Evolutionary conservation across 2,329 filamentous ascomycete species (phyloP).

Genomic region (Colletotrichum truncatum): DNA sequence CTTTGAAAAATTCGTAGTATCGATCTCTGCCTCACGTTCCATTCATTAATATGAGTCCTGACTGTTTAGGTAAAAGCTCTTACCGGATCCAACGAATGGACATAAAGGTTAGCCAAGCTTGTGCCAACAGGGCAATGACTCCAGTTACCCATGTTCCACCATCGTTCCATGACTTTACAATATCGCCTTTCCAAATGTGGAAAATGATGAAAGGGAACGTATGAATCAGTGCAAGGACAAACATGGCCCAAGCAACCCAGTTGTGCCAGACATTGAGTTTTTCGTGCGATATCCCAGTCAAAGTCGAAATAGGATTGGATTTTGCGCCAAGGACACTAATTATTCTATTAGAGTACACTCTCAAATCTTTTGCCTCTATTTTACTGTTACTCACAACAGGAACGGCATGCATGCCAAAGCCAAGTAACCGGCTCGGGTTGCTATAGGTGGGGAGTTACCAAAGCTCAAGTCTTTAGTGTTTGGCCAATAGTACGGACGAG

Average conservation of each 20-base stretch:
- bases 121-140: conserved; percentile 60
- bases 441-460: conserved; percentile 62
- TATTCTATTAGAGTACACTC: accelerated
- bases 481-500: conserved; percentile 66
- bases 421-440: conserved; percentile 62
- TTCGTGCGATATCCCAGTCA: conserved; percentile 66
- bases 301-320: conserved; percentile 61
- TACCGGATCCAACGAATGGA: conserved; percentile 61
- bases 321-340: conserved; percentile 59
- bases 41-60: background rate
- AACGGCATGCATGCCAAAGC: conserved; percentile 61
- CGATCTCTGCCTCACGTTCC: conserved; percentile 48
- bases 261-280: conserved; percentile 65
- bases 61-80: conserved; percentile 5
- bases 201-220: conserved; percentile 69
- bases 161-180: conserved; percentile 54
- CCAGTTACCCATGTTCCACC: conserved; percentile 64
- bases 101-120: conserved; percentile 62
- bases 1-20: conserved; percentile 70
- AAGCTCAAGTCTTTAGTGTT: conserved; percentile 48
- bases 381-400: conserved; percentile 45
- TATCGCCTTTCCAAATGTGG: conserved; percentile 56
- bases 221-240: conserved; percentile 64
- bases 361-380: too few relatives aligned
- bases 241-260: conserved; percentile 65